Base-by-base conservation (phyloP, 352 stramenopile species). In the Pythium folliculosum region DNA sequence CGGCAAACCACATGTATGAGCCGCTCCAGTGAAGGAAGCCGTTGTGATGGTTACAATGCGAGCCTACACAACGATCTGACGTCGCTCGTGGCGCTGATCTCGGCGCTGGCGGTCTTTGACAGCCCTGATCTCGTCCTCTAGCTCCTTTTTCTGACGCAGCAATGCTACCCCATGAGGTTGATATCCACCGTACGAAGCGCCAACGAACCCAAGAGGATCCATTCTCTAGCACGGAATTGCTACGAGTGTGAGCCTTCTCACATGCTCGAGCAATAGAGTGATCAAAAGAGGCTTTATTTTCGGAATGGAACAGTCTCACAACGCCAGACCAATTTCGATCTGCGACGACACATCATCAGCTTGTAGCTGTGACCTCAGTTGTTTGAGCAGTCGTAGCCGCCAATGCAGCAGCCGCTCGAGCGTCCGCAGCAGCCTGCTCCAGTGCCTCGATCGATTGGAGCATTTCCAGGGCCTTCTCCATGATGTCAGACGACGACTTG, bases 391-490 rank as follows among this genome's bases (percentile, higher is more conserved):
- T 17, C 14, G 53, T 49, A 6, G 23, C 47, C 22, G 45, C 0
- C 37, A 23, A 37, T 5, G 17, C 23, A 40, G 59, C 59, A 21
- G 10, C 8, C 27, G 35, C 25, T 25, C 53, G 53, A 12, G 58
- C 40, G 30, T 60, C 40, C 30, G 67, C 32, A 32, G 61, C 49
- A 23, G 65, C 32, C 9, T 72, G 51, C 53, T 75, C 60, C 3
- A 70, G 48, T 7, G 71, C 37, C 56, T 91, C 82, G 23, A 91
- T 73, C 1, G 79, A 71, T 19, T 77, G 63, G 14, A 93, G 72
- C 19, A 90, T 60, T 50, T 82, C 75, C 0, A 93, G 63, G 10
- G 82, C 81, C 48, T 78, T 82, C 49, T 90, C 75, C 37, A 93
- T 67, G 12, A 91, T 74, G n/a, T 72, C 65, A 17, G 75, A 78